phyloP scores from a whole-genome alignment of 257 asterid genomes.

The Fraxinus quadrangulata region DNA sequence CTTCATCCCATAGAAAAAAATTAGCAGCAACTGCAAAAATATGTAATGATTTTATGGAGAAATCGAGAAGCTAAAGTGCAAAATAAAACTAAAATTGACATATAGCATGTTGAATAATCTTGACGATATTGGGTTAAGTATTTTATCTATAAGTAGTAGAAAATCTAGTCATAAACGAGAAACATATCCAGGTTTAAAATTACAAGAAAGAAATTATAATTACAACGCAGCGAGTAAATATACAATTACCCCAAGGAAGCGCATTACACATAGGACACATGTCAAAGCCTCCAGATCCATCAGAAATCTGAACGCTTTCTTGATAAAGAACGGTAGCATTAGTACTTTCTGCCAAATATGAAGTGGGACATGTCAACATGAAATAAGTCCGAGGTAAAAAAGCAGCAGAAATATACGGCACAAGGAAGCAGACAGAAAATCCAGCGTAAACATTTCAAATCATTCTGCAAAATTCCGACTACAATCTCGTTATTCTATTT shows the following conservation, averaged over 20 bases:
- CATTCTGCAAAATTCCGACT: neutral
- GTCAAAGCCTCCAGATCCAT: slow-evolving; percentile 54
- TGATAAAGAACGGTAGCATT: slow-evolving; percentile 43
- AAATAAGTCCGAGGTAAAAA: neutral
- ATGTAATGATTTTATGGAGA: no score
- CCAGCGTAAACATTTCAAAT: neutral
- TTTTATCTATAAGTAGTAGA: no score
- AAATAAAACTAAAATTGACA: neutral
- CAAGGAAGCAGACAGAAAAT: neutral
- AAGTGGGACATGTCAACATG: neutral
- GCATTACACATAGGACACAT: slow-evolving; percentile 53
- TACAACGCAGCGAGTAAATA: neutral
- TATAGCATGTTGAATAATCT: neutral
- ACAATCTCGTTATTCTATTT: neutral
- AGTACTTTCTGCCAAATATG: slow-evolving; percentile 45
- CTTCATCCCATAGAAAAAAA: no score
- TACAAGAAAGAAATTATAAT: neutral
- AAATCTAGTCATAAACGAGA: no score
- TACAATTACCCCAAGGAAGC: slow-evolving; percentile 52
- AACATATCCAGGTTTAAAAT: neutral
- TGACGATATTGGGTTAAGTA: no score
- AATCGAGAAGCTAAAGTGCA: slow-evolving; percentile 1
- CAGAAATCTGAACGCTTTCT: slow-evolving; percentile 32
- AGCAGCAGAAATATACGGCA: neutral
- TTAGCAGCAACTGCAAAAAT: no score